Percentiles rank a stretch among this genome's conserved stretches.
phyloP scores from a whole-genome alignment of 2,329 filamentous ascomycete genomes.

The Aspergillus sojae region DNA sequence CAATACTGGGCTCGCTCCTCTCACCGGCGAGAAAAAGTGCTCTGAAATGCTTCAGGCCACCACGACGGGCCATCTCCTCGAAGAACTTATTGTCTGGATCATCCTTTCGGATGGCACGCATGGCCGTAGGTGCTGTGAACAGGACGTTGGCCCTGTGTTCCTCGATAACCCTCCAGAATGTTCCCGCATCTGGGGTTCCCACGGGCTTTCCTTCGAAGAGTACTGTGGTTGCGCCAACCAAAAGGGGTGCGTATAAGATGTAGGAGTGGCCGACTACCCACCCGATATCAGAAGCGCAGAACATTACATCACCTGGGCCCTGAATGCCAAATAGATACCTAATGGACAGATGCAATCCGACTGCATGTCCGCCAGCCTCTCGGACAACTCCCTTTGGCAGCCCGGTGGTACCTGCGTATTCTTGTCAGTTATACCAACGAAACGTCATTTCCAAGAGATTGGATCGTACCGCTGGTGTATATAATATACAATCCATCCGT shows the following conservation, averaged over 20 bases:
- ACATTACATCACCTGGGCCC: constrained; percentile 80
- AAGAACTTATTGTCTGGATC: constrained; percentile 75
- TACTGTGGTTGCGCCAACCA: constrained; percentile 82
- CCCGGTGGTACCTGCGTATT: constrained; percentile 68
- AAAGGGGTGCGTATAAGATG: constrained; percentile 84
- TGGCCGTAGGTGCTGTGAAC: constrained; percentile 84
- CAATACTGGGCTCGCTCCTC: constrained; percentile 82
- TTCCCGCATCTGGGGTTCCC: constrained; percentile 82
- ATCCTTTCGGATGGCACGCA: constrained; percentile 83
- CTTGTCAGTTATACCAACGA: not conserved
- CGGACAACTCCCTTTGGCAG: constrained; percentile 80
- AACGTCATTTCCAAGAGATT: constrained; percentile 13
- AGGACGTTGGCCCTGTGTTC: constrained; percentile 83
- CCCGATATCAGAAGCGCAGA: constrained; percentile 83
- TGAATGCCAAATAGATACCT: constrained; percentile 80
- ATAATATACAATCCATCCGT: constrained; percentile 86
- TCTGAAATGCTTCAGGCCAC: constrained; percentile 71
- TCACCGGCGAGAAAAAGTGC: constrained; percentile 87
- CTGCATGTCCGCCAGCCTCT: constrained; percentile 83
- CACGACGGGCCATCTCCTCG: constrained; percentile 63
- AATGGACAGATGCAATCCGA: constrained; percentile 80
- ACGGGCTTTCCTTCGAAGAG: constrained; percentile 94
- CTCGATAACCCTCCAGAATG: constrained; percentile 84
- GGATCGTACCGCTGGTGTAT: constrained; percentile 67
- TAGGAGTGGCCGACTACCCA: constrained; percentile 90